Base-by-base conservation (phyloP, 73 alveolate species). In the Paramecium sexaurelia region DNA sequence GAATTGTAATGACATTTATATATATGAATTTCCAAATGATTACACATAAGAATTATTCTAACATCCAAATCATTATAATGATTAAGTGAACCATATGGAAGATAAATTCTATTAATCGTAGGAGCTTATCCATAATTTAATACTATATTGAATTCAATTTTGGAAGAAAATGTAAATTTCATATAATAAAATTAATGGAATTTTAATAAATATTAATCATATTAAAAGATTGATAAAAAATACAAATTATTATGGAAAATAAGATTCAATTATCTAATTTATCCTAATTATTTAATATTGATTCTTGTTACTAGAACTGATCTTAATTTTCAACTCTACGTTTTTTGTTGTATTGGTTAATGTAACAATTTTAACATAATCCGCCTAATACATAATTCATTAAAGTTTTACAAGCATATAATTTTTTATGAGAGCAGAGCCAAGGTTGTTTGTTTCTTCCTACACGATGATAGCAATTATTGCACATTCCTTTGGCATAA, bases 401-500 rank as follows among this genome's bases (percentile, higher is more conserved):
- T n/a, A 19, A 1, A 15, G 17, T 51, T 27, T 3, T 78, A 66
- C 93, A 87, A n/a, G 91, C 91, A 40, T 87, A 87, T 8, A 87
- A 36, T 56, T 96, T 96, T 51, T 83, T 35, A 88, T 96, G 99
- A 61, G 85, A 89, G 84, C 99, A 96, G 5, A 75, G 69, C 69
- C 95, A 93, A 3, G 99, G 96, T 75, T 92, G 88, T 91, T 95
- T 96, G 55, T 92, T 92, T 92, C 98, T 96, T 7, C 99, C 99
- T 27, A 85, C 61, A 43, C 85, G 90, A 85, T 96, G 99, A 75
- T 96, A 96, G 90, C 99, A 96, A 85, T 94, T 95, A n/a, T 94
- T 82, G 85, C 99, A 96, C 99, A 96, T 95, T 13, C 99, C 99
- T 47, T 96, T 96, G 8, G 99, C 99, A 91, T 97, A 97, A 82